A percentile compares a stretch with the other conserved stretches of the same genome.
Evolutionary conservation across 2,329 filamentous ascomycete genomes (phyloP).

Genomic region (Cladobotryum protrusum): DNA sequence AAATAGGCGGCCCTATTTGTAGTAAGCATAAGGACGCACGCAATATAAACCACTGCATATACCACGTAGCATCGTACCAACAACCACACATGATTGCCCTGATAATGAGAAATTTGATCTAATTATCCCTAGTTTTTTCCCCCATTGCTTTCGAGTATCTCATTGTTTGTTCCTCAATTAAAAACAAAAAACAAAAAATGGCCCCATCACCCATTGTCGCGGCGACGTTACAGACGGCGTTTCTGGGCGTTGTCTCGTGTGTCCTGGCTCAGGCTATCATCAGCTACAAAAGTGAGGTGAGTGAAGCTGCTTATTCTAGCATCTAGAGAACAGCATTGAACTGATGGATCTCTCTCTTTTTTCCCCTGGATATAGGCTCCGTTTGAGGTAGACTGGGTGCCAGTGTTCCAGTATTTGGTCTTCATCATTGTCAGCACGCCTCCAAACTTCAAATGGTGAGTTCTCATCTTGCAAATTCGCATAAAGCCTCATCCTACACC

Average conservation of each 20-base stretch:
- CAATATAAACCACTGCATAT: no score
- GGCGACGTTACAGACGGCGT: slow-evolving; percentile 58
- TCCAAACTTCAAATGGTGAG: slow-evolving; percentile 75
- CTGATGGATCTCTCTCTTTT: neutral
- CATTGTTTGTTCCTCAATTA: neutral
- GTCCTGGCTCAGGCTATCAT: slow-evolving; percentile 65
- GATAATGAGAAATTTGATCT: no score
- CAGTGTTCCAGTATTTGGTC: slow-evolving; percentile 69
- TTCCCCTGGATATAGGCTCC: slow-evolving; percentile 38
- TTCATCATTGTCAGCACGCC: slow-evolving; percentile 70
- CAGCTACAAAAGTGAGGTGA: slow-evolving; percentile 54
- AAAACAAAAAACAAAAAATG: slow-evolving; percentile 16
- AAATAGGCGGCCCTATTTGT: no score
- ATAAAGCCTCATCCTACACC: neutral
- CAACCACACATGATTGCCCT: no score
- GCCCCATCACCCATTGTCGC: slow-evolving; percentile 45
- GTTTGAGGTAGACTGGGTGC: slow-evolving; percentile 57
- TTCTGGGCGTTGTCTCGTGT: slow-evolving; percentile 63
- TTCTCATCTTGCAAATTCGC: no score
- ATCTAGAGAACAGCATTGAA: neutral
- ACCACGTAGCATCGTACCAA: no score
- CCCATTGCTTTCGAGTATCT: no score
- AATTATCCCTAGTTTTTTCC: no score
- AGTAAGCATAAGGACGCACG: no score
- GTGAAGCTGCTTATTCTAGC: slow-evolving; percentile 10